Conservation (phyloP, 257 asterid genomes). For the Euphrasia confusa region DNA sequence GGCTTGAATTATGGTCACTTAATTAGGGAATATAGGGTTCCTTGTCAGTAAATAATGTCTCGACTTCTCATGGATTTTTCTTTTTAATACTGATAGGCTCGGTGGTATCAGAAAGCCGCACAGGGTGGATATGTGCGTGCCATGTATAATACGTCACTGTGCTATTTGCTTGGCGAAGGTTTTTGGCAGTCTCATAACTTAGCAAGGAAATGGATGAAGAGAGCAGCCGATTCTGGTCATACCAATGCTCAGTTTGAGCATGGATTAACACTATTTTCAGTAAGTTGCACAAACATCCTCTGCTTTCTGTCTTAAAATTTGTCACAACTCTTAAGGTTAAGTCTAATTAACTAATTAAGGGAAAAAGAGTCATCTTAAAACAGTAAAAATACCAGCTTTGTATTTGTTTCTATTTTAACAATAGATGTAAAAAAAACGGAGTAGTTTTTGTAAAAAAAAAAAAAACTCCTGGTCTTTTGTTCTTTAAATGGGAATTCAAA, state of each 20-base stretch:
- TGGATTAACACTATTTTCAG: slow-evolving; percentile 59
- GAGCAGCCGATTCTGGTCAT: slow-evolving; percentile 80
- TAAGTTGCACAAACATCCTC: slow-evolving; percentile 26
- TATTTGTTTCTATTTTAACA: too few relatives aligned
- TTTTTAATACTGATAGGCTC: slow-evolving; percentile 43
- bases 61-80: neutral
- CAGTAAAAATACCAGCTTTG: too few relatives aligned
- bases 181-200: slow-evolving; percentile 36
- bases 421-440: neutral
- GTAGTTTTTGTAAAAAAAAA: neutral
- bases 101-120: slow-evolving; percentile 71
- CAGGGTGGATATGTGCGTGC: slow-evolving; percentile 83
- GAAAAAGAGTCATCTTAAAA: too few relatives aligned
- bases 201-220: slow-evolving; percentile 79
- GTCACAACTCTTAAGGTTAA: too few relatives aligned
- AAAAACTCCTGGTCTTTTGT: neutral
- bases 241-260: slow-evolving; percentile 77
- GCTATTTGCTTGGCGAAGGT: slow-evolving; percentile 72
- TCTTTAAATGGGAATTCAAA: neutral
- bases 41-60: neutral
- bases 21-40: neutral
- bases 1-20: neutral
- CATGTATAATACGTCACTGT: slow-evolving; percentile 71
- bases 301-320: neutral
- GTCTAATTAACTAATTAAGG: too few relatives aligned